Percentiles rank a stretch among this genome's conserved stretches.
phyloP scores from a whole-genome alignment of 345 rosid genomes.

The Eucalyptus regnans region DNA sequence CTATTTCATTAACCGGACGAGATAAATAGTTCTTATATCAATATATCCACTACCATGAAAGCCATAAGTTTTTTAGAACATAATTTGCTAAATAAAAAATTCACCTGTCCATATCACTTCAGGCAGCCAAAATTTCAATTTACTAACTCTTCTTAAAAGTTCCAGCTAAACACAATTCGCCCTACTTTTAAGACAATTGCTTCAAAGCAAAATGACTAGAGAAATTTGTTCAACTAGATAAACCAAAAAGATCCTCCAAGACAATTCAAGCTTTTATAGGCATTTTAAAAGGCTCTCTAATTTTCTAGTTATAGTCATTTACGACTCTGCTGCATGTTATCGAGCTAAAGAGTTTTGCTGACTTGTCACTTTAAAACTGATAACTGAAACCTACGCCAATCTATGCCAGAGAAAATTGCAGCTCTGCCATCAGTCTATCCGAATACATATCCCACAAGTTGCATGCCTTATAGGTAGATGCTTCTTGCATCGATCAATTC shows the following conservation, averaged over 20 bases:
- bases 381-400: background rate
- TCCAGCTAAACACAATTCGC: background rate
- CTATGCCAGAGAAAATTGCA: background rate
- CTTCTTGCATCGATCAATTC: background rate
- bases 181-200: background rate
- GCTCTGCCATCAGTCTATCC: background rate
- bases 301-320: background rate
- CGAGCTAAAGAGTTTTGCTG: background rate
- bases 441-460: background rate
- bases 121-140: background rate
- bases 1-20: background rate
- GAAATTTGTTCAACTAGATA: background rate
- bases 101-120: background rate
- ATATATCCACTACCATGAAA: background rate
- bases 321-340: background rate
- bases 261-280: background rate
- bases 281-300: background rate
- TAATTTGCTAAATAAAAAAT: background rate
- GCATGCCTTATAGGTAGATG: background rate
- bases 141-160: background rate
- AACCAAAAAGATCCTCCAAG: background rate
- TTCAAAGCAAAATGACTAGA: background rate
- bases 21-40: background rate
- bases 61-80: background rate
- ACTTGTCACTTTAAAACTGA: background rate